Evolutionary conservation across 768 basidiomycete species (phyloP), one percentile per base, ranked within the genome.

Genomic region (Antrodiella citrinella): DNA sequence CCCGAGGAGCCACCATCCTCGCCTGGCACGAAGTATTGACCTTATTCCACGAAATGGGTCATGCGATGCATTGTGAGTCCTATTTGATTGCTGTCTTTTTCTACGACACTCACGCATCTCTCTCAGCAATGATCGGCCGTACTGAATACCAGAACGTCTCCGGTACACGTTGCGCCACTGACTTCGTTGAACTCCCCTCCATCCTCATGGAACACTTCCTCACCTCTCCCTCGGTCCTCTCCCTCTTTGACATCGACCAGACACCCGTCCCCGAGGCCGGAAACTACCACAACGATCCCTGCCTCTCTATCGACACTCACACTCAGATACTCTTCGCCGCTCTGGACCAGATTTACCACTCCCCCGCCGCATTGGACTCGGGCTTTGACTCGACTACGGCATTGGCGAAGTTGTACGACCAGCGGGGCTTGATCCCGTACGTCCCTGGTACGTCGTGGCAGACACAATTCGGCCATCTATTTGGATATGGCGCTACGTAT

Each of bases 141-240:
- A 98, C 94, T 5, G 93, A 94, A 59, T 96, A 95, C 61, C 95
- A 98, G 64, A 98, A 97, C 61, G 93, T 98, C 4, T 84, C 94
- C 0, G 96, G 96, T 13, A 99, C 96, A 1, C 89, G 96, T 18
- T 96, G 93, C 64, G 91, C 96, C 0, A 99, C 96, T 0, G 96
- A 99, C 63, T 96, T 99, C 60, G 95, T 97, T 51, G 96, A 99
- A 62, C 73, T 99, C 4, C 96, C 96, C 0, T 98, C 95, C 9
- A 93, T 98, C 59, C 79, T 99, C 19, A 98, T 98, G 96, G 96
- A 99, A 64, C 91, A 93, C 62, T 97, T 99, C 72, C 78, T 95
- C 39, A 85, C 78, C 39, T 95, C 94, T 0, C 80, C 90, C 0
- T 66, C 70, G 12, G 91, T 98, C 23, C 78, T 98, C 20, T 81